Percentiles rank a stretch among this genome's conserved stretches.
Conservation (phyloP, 768 basidiomycete species). For the Leccinellum albellum region DNA sequence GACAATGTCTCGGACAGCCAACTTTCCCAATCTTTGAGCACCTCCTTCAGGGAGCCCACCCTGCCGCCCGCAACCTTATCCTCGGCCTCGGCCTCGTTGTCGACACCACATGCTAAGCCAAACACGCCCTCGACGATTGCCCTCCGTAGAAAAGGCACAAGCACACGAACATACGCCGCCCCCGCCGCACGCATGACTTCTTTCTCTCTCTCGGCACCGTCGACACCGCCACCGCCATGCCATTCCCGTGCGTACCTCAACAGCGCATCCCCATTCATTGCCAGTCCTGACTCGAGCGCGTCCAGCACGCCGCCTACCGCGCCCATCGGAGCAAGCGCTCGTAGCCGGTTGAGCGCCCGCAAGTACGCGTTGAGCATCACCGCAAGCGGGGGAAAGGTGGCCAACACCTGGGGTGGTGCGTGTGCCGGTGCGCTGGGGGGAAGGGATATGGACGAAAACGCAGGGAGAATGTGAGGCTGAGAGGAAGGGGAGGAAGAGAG, state of each 20-base stretch:
- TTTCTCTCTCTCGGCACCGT: constrained; percentile 15
- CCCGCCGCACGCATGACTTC: constrained; percentile 48
- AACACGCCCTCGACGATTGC: constrained; percentile 78
- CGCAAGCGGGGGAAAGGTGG: constrained; percentile 75
- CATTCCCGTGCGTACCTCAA: constrained; percentile 41
- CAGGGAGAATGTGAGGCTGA: constrained; percentile 26
- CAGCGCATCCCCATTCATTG: constrained; percentile 42
- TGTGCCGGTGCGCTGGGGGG: constrained; percentile 41
- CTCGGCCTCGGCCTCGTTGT: not conserved
- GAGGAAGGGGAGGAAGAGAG: constrained; percentile 29
- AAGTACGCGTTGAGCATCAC: constrained; percentile 68
- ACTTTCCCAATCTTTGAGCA: constrained; percentile 25
- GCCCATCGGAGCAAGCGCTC: constrained; percentile 70
- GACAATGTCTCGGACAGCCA: constrained; percentile 21
- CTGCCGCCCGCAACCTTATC: not conserved
- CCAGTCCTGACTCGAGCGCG: constrained; percentile 52
- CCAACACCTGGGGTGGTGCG: constrained; percentile 66
- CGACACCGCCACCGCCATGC: constrained; percentile 29
- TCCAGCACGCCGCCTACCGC: constrained; percentile 48
- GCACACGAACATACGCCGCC: constrained; percentile 52
- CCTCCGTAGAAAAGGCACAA: constrained; percentile 68
- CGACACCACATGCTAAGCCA: constrained; percentile 32
- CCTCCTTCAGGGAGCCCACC: constrained; percentile 2
- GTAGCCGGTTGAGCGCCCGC: constrained; percentile 71
- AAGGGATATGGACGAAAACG: constrained; percentile 19